Percentiles rank a stretch among this genome's conserved stretches.
Conservation (phyloP, 805 yeast genomes). For the Candida vaughaniae region DNA sequence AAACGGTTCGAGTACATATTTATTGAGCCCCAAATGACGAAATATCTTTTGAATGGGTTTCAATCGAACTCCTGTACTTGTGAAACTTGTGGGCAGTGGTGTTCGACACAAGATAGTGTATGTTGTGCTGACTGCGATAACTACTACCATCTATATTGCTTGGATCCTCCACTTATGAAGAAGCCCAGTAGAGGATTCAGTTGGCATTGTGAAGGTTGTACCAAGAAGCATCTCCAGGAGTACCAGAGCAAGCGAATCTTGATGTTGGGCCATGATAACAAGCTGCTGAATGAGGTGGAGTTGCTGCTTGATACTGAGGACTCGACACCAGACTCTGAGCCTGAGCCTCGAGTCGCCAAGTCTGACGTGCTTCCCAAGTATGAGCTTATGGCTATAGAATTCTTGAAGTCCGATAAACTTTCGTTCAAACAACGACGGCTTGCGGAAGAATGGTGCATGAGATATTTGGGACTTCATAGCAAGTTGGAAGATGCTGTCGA, state of each 20-base stretch:
- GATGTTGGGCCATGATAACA: conserved; percentile 44
- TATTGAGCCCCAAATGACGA: conserved; percentile 66
- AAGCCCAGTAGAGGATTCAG: conserved; percentile 87
- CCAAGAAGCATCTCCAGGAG: conserved; percentile 53
- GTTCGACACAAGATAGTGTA: conserved; percentile 65
- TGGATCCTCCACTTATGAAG: conserved; percentile 76
- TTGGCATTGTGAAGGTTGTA: conserved; percentile 85
- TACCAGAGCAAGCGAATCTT: conserved; percentile 36
- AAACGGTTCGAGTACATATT: conserved; percentile 73
- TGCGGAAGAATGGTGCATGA: conserved; percentile 75
- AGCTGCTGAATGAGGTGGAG: conserved; percentile 38
- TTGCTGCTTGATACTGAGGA: conserved; percentile 13
- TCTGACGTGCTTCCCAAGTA: conserved; percentile 43
- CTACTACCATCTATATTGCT: conserved; percentile 75
- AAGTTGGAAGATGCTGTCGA: conserved; percentile 76
- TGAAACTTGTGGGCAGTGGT: conserved; percentile 82
- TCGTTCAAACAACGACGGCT: conserved; percentile 49
- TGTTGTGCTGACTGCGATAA: conserved; percentile 76
- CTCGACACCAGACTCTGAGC: conserved; percentile 11
- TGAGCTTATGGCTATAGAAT: conserved; percentile 56
- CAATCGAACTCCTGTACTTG: conserved; percentile 56
- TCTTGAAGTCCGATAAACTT: conserved; percentile 46
- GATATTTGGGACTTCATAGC: conserved; percentile 77
- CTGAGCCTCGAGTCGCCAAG: conserved; percentile 4
- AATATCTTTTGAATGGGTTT: conserved; percentile 62